Percentiles rank a stretch among this genome's conserved stretches.
Evolutionary conservation across 306 rosid genomes (phyloP).

Genomic region (Trichosanthes truncata): DNA sequence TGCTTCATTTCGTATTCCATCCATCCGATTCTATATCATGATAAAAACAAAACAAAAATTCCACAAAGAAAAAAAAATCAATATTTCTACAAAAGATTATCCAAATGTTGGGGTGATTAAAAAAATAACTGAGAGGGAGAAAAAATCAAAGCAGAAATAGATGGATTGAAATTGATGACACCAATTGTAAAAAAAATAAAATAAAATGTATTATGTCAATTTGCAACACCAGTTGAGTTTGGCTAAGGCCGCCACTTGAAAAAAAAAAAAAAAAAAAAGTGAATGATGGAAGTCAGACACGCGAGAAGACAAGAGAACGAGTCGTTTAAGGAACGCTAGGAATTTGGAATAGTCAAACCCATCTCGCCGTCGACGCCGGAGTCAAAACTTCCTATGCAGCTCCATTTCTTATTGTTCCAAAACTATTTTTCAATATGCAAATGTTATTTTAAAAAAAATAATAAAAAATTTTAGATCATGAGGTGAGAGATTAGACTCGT

Average conservation of each 20-base stretch:
- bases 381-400: not conserved
- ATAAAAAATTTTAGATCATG: no score
- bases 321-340: not conserved
- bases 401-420: not conserved
- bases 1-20: no score
- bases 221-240: not conserved
- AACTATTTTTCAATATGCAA: not conserved
- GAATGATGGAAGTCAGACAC: not conserved
- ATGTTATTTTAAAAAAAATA: no score
- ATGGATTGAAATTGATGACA: not conserved
- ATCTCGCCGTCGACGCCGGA: constrained; percentile 6
- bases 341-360: not conserved
- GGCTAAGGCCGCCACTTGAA: not conserved
- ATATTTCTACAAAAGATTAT: not conserved
- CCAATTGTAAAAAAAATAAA: not conserved
- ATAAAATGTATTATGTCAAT: not conserved
- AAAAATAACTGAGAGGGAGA: not conserved
- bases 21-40: not conserved
- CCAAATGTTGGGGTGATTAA: not conserved
- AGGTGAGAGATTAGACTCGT: no score
- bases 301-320: not conserved
- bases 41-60: not conserved
- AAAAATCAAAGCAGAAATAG: not conserved
- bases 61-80: not conserved
- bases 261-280: not conserved